These are phyloP conservation scores for Acanthamoeba royreba DNA, from an alignment of 208 protist genomes.

Conservation along the genomic window DNA sequence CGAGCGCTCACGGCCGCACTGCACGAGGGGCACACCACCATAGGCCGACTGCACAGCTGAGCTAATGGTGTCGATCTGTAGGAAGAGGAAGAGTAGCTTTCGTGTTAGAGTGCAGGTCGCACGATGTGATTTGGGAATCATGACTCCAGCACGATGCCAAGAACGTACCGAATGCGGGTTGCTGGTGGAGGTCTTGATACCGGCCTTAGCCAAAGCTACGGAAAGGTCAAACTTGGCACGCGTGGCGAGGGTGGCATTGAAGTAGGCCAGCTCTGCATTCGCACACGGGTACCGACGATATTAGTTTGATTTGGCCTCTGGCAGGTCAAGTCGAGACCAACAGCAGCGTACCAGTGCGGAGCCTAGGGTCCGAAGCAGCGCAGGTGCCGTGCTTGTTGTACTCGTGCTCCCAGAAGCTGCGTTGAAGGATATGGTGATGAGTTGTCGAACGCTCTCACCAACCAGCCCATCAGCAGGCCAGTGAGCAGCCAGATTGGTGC, in stretches of 20 bases:
- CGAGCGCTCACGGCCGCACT: not conserved
- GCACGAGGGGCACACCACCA: not conserved
- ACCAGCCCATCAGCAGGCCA: too few relatives aligned
- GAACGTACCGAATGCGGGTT: not conserved
- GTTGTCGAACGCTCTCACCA: too few relatives aligned
- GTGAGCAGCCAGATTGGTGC: too few relatives aligned
- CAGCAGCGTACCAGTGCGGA: not conserved
- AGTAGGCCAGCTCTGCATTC: conserved; percentile 40
- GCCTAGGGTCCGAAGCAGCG: not conserved
- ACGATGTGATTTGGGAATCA: not conserved
- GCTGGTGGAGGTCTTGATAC: not conserved
- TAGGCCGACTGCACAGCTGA: not conserved
- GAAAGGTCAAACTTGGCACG: not conserved
- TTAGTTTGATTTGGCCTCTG: not conserved
- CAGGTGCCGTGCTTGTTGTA: conserved; percentile 46
- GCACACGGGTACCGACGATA: too few relatives aligned
- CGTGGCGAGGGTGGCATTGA: not conserved
- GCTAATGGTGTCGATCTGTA: not conserved
- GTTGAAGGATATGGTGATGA: too few relatives aligned
- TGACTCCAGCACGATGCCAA: too few relatives aligned
- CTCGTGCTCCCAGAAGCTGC: conserved; percentile 48
- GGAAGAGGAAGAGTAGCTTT: too few relatives aligned
- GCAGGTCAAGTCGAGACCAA: not conserved
- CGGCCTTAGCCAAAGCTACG: not conserved
- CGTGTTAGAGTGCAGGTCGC: too few relatives aligned